These are phyloP conservation scores for Gnaphalium uliginosum DNA, from an alignment of 129 eudicot species.

Conservation along the genomic window DNA sequence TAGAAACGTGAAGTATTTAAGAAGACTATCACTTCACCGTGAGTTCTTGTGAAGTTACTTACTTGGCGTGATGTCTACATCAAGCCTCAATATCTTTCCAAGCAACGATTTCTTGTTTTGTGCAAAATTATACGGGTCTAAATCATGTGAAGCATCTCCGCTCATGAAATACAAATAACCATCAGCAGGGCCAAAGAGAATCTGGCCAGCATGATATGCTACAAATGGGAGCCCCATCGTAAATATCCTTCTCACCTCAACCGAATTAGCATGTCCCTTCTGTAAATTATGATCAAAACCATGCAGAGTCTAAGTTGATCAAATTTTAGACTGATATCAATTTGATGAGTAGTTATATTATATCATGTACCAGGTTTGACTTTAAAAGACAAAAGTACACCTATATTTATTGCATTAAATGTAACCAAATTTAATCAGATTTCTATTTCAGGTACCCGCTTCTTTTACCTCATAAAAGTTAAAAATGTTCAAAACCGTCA, in stretches of 20 bases:
- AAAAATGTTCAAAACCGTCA: no score
- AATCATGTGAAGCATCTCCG: slow-evolving; percentile 70
- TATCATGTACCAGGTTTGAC: slow-evolving; percentile 8
- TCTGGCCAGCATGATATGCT: slow-evolving; percentile 74
- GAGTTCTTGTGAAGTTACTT: slow-evolving; percentile 29
- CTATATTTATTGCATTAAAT: background rate
- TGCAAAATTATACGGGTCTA: slow-evolving; percentile 74
- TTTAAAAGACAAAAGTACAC: background rate
- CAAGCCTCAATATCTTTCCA: slow-evolving; percentile 86
- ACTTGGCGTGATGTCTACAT: slow-evolving; percentile 67
- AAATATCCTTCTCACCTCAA: slow-evolving; percentile 78
- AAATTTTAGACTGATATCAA: no score
- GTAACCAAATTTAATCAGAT: background rate
- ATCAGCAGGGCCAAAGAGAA: slow-evolving; percentile 75
- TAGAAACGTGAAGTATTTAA: background rate
- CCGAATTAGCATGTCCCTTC: slow-evolving; percentile 54
- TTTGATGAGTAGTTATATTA: no score
- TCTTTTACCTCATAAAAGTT: no score
- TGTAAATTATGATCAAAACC: slow-evolving; percentile 29
- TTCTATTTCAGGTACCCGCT: background rate
- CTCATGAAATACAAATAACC: slow-evolving; percentile 75
- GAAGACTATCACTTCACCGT: background rate
- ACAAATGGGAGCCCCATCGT: slow-evolving; percentile 87
- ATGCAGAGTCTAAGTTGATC: background rate
- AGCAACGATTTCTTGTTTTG: slow-evolving; percentile 86